Conservation (phyloP, 169 alveolate species). For the Cryptosporidium meleagridis region DNA sequence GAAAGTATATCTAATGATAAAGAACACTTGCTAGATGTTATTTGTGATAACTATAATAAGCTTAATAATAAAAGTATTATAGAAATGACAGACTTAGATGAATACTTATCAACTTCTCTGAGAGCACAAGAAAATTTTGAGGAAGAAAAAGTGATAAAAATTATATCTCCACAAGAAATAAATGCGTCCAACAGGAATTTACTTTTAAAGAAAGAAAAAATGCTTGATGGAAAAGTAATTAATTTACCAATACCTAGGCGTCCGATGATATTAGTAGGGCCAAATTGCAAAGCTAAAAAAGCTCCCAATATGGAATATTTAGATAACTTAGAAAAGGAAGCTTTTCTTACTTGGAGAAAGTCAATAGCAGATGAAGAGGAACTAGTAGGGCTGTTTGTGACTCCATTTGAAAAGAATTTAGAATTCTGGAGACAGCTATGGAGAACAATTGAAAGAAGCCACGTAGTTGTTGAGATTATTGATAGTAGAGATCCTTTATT, state of each 20-base stretch:
- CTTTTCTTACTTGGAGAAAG: constrained; percentile 90
- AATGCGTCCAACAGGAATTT: not conserved
- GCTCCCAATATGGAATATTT: constrained; percentile 64
- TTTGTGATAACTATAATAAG: constrained; percentile 62
- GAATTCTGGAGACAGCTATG: constrained; percentile 99
- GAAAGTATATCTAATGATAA: not conserved
- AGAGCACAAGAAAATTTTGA: constrained; percentile 71
- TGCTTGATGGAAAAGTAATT: not conserved
- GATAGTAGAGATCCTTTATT: constrained; percentile 98
- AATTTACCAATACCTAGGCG: constrained; percentile 64
- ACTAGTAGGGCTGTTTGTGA: constrained; percentile 88
- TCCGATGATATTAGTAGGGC: constrained; percentile 59
- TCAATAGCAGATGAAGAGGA: constrained; percentile 92
- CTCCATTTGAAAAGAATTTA: constrained; percentile 98
- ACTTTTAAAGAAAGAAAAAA: constrained; percentile 17
- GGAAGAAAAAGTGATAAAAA: constrained; percentile 36
- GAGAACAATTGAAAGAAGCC: constrained; percentile 97
- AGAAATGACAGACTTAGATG: constrained; percentile 64
- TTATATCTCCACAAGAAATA: not conserved
- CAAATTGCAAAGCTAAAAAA: constrained; percentile 30
- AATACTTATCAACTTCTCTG: constrained; percentile 62
- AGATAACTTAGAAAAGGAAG: constrained; percentile 82
- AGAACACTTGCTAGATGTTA: constrained; percentile 59
- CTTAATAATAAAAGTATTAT: constrained; percentile 65
- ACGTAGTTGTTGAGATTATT: constrained; percentile 93